These are phyloP conservation scores for Xylaria bambusicola DNA, from an alignment of 495 filamentous ascomycete genomes.

Conservation along the genomic window DNA sequence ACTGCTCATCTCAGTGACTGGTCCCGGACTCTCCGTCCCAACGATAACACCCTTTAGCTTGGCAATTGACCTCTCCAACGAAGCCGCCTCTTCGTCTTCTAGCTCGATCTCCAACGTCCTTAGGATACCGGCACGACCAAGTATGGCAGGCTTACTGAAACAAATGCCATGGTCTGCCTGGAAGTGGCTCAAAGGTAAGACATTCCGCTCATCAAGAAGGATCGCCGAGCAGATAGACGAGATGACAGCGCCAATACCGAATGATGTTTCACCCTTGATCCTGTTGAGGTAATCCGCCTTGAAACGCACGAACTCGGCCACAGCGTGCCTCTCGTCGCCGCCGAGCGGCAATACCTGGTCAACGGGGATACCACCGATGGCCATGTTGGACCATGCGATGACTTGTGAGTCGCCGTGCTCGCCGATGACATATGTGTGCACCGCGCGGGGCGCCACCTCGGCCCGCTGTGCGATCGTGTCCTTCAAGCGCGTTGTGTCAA, in stretches of 20 bases:
- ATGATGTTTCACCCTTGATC: constrained; percentile 44
- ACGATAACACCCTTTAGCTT: constrained; percentile 4
- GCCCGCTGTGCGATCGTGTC: constrained; percentile 40
- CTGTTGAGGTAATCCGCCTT: constrained; percentile 32
- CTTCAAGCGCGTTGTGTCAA: constrained; percentile 43
- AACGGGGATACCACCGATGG: constrained; percentile 36
- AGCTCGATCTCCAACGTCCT: constrained; percentile 30
- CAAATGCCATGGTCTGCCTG: constrained; percentile 37
- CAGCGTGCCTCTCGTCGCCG: constrained; percentile 17
- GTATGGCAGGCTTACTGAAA: constrained; percentile 38
- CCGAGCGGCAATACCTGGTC: constrained; percentile 25
- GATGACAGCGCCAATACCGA: constrained; percentile 41
- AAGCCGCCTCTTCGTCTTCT: constrained; percentile 27
- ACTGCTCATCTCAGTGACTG: constrained; percentile 2
- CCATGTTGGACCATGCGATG: constrained; percentile 43
- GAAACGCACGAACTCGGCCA: constrained; percentile 32
- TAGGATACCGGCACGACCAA: constrained; percentile 38
- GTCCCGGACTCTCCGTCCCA: background rate
- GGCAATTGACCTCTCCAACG: constrained; percentile 1
- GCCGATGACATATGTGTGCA: constrained; percentile 46
- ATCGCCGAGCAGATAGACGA: constrained; percentile 42
- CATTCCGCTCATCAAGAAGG: constrained; percentile 33
- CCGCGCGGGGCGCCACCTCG: constrained; percentile 39
- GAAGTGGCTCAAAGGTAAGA: constrained; percentile 39
- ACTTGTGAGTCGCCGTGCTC: constrained; percentile 48